Evolutionary conservation across 306 rosid genomes (phyloP), one percentile per base, ranked within the genome.

Genomic region (Cajanus cajan): DNA sequence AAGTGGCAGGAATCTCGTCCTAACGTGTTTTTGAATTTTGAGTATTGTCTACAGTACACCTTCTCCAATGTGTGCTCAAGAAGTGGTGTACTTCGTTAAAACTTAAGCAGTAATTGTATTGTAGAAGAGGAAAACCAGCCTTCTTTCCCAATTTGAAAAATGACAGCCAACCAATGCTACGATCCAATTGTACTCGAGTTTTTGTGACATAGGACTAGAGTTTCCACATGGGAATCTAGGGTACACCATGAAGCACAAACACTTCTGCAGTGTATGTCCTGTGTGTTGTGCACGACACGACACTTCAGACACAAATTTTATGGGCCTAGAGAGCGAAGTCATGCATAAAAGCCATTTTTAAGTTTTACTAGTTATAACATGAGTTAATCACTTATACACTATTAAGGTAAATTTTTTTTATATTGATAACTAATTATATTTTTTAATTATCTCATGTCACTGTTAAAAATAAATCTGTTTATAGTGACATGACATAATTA

Each of bases 1-100:
- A 57, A 47, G 43, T 43, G 72, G 74, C 65, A 43, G 5, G 36
- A 75, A 75, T 61, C 73, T 59, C 58, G 70, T 41, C 33, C 19
- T 16, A 47, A 58, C 52, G 25, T 55, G 45, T 52, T 48, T 31
- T 68, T 65, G 11, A 43, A 70, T 48, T 31, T 68, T 65, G 11
- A 43, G 75, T 24, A 75, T 70, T 70, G 67, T 74, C 59, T 21
- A 22, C 34, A 10, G 62, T 24, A 25, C 44, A 61, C 33, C 51
- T 28, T 45, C 43, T 22, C 50, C 36, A 50, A 50, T 19, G 0
- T 25, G 5, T 57, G 22, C 40, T 69, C 18, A 5, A 33, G 44
- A 48, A 52, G 28, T 25, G 44, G 47, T 37, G 50, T 22, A 16
- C 10, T 48, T 48, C 59, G 33, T 52, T 45, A 5, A n/a, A 25